Conservation (phyloP, 2,329 filamentous ascomycete species). For the Curvularia hawaiiensis region DNA sequence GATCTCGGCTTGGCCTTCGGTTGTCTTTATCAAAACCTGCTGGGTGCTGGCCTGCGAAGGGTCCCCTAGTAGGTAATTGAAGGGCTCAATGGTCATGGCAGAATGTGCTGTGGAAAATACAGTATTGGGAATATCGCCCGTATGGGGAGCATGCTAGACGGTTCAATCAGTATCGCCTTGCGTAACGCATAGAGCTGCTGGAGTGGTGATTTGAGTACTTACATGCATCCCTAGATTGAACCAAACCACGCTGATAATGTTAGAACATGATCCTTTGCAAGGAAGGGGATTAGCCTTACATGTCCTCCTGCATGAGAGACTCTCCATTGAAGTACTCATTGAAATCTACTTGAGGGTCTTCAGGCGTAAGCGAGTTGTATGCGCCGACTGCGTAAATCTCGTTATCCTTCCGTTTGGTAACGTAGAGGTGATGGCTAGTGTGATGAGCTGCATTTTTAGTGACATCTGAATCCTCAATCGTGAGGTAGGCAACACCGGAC, state of each 20-base stretch:
- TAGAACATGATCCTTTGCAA: background rate
- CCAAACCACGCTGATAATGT: background rate
- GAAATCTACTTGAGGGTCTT: conserved; percentile 1
- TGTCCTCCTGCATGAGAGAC: background rate
- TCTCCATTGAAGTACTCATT: background rate
- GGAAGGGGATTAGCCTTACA: background rate
- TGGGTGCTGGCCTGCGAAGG: background rate
- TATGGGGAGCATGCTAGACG: background rate
- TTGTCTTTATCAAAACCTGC: background rate
- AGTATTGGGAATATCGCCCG: background rate
- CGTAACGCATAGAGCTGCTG: too few species aligned
- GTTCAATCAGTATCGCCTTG: too few species aligned
- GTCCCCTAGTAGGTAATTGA: background rate
- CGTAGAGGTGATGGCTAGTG: conserved; percentile 1
- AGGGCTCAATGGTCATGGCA: background rate
- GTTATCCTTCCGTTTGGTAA: background rate
- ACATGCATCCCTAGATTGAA: background rate
- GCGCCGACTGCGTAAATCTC: background rate
- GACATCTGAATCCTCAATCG: background rate
- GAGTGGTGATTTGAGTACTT: too few species aligned
- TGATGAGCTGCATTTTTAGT: background rate
- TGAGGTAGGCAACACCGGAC: conserved; percentile 1
- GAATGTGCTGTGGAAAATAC: background rate
- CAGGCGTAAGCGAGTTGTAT: conserved; percentile 1
- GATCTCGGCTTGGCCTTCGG: background rate